phyloP scores from a whole-genome alignment of 78 protist species.

The Anaeramoeba flamelloides region DNA sequence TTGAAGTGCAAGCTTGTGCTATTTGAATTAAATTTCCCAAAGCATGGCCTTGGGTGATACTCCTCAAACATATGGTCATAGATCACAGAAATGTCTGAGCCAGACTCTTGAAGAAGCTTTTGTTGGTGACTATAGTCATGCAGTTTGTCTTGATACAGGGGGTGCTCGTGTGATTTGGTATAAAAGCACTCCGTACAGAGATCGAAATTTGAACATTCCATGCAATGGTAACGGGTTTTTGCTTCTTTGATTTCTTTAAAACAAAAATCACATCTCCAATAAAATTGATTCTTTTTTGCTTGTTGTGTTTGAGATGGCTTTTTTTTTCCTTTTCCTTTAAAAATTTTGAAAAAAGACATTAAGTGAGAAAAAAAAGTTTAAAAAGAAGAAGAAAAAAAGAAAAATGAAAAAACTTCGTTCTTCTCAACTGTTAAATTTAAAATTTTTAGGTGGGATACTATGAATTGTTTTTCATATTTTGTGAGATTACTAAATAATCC shows the following conservation, averaged over 20 bases:
- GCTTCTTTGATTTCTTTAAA: neutral
- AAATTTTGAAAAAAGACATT: neutral
- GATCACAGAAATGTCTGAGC: neutral
- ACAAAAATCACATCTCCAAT: neutral
- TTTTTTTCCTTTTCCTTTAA: neutral
- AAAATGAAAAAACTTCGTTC: no score
- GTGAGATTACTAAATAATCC: no score
- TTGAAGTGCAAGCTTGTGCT: neutral
- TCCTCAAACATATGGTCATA: neutral
- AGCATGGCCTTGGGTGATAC: neutral
- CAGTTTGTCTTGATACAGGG: neutral
- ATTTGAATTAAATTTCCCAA: neutral
- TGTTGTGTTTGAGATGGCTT: neutral
- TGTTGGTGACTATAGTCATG: neutral
- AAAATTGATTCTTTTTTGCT: neutral
- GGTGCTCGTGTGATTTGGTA: neutral
- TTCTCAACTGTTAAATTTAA: no score
- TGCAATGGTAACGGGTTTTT: neutral
- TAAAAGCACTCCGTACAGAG: neutral
- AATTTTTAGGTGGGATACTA: no score
- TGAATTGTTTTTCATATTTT: no score
- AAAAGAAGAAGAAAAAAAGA: neutral
- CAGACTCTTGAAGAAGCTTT: neutral
- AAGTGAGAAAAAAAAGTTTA: neutral
- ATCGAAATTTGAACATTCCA: neutral